Evolutionary conservation across 306 rosid genomes (phyloP).

Genomic region (Vigna angularis): DNA sequence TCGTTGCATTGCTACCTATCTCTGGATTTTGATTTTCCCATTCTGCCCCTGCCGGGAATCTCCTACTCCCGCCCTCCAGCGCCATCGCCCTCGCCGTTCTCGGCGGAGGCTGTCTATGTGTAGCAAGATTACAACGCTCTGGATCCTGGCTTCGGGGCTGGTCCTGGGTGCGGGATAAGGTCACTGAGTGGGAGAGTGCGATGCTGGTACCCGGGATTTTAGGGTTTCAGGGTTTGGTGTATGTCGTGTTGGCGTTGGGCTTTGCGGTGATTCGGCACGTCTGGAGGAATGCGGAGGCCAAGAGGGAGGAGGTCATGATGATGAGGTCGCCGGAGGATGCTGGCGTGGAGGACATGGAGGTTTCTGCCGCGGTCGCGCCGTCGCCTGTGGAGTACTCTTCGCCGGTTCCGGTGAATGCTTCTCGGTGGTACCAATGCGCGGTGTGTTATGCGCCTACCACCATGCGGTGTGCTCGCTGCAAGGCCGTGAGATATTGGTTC

Average conservation of each 20-base stretch:
- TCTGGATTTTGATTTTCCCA: constrained; percentile 8
- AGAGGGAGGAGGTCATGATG: constrained; percentile 59
- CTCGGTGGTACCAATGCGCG: constrained; percentile 51
- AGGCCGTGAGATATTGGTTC: constrained; percentile 72
- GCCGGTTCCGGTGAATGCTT: constrained; percentile 11
- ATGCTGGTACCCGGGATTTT: constrained; percentile 54
- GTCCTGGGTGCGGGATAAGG: constrained; percentile 55
- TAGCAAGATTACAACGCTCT: constrained; percentile 45
- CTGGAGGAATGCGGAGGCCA: constrained; percentile 59
- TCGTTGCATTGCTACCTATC: not conserved
- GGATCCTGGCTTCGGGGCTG: constrained; percentile 61
- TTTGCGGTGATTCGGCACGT: constrained; percentile 51
- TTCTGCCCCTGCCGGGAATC: constrained; percentile 34
- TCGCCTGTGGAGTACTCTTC: not conserved
- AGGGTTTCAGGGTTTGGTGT: constrained; percentile 64
- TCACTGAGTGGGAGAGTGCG: not conserved
- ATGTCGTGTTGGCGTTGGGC: constrained; percentile 42
- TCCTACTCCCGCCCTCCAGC: not conserved
- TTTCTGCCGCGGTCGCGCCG: constrained; percentile 35
- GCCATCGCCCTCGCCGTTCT: not conserved
- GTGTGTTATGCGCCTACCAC: constrained; percentile 65
- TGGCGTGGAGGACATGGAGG: constrained; percentile 49
- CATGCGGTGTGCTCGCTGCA: constrained; percentile 70
- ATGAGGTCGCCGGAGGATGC: constrained; percentile 48
- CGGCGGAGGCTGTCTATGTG: constrained; percentile 47